A percentile compares a stretch with the other conserved stretches of the same genome.
phyloP scores from a whole-genome alignment of 257 asterid species.

The Plantago elongata region DNA sequence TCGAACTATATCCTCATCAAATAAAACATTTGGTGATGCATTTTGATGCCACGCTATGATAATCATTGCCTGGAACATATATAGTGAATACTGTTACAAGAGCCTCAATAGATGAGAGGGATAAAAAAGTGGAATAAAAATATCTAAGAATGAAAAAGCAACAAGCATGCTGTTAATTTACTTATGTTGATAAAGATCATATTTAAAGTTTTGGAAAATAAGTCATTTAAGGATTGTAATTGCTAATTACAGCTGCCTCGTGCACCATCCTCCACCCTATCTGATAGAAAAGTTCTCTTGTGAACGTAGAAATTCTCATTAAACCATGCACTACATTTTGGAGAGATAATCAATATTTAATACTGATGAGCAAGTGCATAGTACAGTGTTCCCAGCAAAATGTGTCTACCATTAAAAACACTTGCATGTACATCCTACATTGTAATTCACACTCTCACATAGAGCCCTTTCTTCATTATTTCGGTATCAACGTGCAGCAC shows the following conservation, averaged over 20 bases:
- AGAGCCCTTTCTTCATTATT: neutral
- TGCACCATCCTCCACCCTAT: conserved; percentile 1
- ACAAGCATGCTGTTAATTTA: neutral
- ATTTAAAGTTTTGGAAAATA: neutral
- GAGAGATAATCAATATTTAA: too few species aligned
- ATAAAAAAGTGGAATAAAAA: conserved; percentile 2
- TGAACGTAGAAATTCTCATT: too few species aligned
- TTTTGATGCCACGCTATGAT: conserved; percentile 90
- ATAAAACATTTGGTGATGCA: conserved; percentile 45
- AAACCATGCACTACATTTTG: too few species aligned
- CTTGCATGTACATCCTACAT: conserved; percentile 9
- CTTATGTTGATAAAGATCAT: neutral
- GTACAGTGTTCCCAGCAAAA: neutral
- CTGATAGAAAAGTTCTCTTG: neutral
- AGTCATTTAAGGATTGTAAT: neutral
- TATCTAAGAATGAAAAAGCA: conserved; percentile 4
- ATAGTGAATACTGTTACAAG: conserved; percentile 13
- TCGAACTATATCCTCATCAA: conserved; percentile 61
- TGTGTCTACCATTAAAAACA: conserved; percentile 6
- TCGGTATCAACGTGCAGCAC: conserved; percentile 6
- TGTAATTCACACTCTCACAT: conserved; percentile 4
- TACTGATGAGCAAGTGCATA: too few species aligned
- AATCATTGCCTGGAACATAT: conserved; percentile 72
- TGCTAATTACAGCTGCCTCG: neutral
- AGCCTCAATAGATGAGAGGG: conserved; percentile 8